These are phyloP conservation scores for Basidioascus undulatus DNA, from an alignment of 768 basidiomycete species.

Conservation along the genomic window DNA sequence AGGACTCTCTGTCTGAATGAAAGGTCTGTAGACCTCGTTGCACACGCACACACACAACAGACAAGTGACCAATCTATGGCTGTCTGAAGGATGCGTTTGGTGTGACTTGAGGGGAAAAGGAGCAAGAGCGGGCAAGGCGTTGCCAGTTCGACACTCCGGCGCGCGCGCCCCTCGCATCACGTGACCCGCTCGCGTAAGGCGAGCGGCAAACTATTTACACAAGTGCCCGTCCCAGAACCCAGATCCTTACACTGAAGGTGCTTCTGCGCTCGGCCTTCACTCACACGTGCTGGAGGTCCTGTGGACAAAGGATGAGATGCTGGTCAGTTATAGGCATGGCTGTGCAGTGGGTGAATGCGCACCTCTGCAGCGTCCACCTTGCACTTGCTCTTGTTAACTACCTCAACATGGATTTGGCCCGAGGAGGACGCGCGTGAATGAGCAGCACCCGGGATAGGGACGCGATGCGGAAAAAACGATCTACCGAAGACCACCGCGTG, in stretches of 20 bases:
- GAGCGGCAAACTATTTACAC: not conserved
- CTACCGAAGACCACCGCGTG: too few species aligned
- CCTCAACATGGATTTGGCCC: too few species aligned
- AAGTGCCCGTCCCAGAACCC: not conserved
- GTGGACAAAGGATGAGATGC: not conserved
- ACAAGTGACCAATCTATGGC: not conserved
- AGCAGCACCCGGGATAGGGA: too few species aligned
- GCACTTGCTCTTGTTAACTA: too few species aligned
- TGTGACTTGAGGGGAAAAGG: not conserved
- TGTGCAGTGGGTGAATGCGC: not conserved
- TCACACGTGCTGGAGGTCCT: not conserved
- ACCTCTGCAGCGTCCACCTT: conserved; percentile 1
- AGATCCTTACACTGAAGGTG: not conserved
- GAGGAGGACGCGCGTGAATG: too few species aligned
- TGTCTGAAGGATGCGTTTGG: not conserved
- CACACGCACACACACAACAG: not conserved
- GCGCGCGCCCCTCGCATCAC: not conserved
- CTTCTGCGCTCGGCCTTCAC: not conserved
- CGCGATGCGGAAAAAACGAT: too few species aligned
- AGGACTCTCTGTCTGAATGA: not conserved
- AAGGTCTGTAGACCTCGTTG: not conserved
- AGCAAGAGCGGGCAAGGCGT: not conserved
- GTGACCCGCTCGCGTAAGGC: not conserved
- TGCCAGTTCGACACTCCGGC: not conserved
- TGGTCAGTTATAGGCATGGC: too few species aligned